phyloP scores from a whole-genome alignment of 495 filamentous ascomycete species.

The Staphylotrichum tortipilum region DNA sequence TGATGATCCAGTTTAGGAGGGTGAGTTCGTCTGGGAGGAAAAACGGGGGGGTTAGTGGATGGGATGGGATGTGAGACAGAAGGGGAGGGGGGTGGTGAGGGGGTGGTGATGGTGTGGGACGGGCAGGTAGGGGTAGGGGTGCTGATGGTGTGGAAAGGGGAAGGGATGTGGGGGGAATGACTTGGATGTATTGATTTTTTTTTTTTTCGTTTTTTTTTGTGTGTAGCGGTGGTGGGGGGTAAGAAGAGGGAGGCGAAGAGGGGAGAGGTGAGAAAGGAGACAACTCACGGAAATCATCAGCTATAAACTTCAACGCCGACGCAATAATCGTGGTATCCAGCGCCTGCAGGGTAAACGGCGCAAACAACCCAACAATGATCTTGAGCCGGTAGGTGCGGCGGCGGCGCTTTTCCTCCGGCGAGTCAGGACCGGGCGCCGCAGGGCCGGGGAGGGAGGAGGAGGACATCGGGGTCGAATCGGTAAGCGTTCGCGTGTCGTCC shows the following conservation, averaged over 20 bases:
- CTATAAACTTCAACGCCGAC: constrained; percentile 50
- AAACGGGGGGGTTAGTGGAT: too few relatives aligned
- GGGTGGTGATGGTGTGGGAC: neutral
- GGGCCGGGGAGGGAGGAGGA: too few relatives aligned
- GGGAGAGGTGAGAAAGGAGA: neutral
- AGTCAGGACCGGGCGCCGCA: constrained; percentile 11
- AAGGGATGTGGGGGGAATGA: too few relatives aligned
- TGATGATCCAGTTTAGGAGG: constrained; percentile 57
- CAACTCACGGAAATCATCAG: constrained; percentile 46
- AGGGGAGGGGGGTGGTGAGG: neutral
- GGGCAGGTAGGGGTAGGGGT: neutral
- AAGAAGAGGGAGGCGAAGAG: too few relatives aligned
- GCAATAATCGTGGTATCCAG: constrained; percentile 55
- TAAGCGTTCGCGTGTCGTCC: too few relatives aligned
- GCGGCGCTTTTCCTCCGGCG: constrained; percentile 3
- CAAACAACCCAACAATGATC: constrained; percentile 43
- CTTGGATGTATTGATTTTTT: too few relatives aligned
- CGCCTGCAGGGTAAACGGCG: constrained; percentile 44
- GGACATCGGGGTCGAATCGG: too few relatives aligned
- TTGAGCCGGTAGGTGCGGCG: constrained; percentile 40
- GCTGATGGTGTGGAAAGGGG: too few relatives aligned
- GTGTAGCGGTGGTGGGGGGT: too few relatives aligned
- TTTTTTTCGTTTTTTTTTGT: too few relatives aligned
- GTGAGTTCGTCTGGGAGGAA: constrained; percentile 47
- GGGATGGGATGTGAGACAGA: too few relatives aligned